Evolutionary conservation across 2,329 filamentous ascomycete species (phyloP).

Genomic region (Pseudocercospora fuligena): DNA sequence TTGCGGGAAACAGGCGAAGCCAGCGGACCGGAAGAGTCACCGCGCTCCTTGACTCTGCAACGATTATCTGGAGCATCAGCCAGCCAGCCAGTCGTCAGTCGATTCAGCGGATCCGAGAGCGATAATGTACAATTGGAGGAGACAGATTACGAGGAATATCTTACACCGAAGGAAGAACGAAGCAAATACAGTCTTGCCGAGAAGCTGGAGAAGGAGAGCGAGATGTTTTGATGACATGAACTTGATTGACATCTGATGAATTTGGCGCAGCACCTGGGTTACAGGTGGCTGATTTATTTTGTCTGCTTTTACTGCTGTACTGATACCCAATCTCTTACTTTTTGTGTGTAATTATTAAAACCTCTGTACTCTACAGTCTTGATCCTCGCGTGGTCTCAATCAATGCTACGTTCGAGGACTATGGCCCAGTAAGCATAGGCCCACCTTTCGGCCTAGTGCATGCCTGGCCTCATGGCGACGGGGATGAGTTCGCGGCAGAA

Average conservation of each 20-base stretch:
- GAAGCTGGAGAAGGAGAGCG: slow-evolving; percentile 21
- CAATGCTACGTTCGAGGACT: neutral
- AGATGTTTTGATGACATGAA: slow-evolving; percentile 33
- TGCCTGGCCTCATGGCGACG: neutral
- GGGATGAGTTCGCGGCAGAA: neutral
- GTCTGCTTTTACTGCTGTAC: slow-evolving; percentile 4
- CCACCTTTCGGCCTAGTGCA: neutral
- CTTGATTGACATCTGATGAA: neutral
- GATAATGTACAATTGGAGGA: slow-evolving; percentile 25
- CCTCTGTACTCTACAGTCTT: neutral
- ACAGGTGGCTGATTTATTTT: neutral
- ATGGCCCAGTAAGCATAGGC: neutral
- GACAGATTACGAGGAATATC: slow-evolving; percentile 36
- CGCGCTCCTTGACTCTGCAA: slow-evolving; percentile 16
- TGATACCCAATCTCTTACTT: neutral
- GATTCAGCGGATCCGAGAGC: slow-evolving; percentile 36
- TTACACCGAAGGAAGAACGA: slow-evolving; percentile 38
- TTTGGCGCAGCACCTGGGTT: neutral
- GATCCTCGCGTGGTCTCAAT: neutral
- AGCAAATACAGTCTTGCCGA: slow-evolving; percentile 28
- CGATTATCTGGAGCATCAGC: slow-evolving; percentile 24
- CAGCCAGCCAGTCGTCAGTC: slow-evolving; percentile 21
- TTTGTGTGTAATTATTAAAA: slow-evolving; percentile 2
- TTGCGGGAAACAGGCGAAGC: slow-evolving; percentile 35
- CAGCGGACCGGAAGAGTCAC: slow-evolving; percentile 19